phyloP scores from a whole-genome alignment of 441 rosid species.

The Aquilaria agallochum region DNA sequence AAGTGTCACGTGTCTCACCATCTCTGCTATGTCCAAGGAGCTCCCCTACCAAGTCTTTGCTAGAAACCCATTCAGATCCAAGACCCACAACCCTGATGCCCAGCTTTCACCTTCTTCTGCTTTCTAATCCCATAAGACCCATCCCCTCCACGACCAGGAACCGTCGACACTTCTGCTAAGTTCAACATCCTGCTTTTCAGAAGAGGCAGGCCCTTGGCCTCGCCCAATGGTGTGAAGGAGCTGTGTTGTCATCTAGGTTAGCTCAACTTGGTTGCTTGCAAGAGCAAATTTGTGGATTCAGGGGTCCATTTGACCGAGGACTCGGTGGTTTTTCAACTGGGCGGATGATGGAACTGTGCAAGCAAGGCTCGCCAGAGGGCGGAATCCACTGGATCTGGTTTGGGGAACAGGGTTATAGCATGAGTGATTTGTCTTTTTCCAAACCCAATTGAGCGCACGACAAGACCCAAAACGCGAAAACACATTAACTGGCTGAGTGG shows the following conservation, averaged over 20 bases:
- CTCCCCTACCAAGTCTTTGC: slow-evolving; percentile 67
- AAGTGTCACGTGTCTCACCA: no score
- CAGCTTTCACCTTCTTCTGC: slow-evolving; percentile 42
- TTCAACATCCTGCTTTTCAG: slow-evolving; percentile 73
- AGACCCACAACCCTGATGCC: slow-evolving; percentile 49
- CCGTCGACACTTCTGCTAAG: slow-evolving; percentile 37
- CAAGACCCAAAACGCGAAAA: no score
- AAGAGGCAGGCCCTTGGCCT: slow-evolving; percentile 73
- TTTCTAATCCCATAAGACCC: slow-evolving; percentile 50
- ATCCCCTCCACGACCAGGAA: slow-evolving; percentile 32
- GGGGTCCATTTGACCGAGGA: slow-evolving; percentile 51
- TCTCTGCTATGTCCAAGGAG: slow-evolving; percentile 47
- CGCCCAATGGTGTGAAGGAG: slow-evolving; percentile 34
- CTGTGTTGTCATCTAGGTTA: slow-evolving; percentile 70
- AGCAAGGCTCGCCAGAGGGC: no score
- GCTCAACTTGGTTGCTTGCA: slow-evolving; percentile 59
- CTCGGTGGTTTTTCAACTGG: slow-evolving; percentile 39
- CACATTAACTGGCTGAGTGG: no score
- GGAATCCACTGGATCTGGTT: no score
- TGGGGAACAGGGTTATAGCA: no score
- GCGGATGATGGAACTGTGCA: no score
- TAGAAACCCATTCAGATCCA: slow-evolving; percentile 53
- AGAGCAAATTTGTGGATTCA: slow-evolving; percentile 27
- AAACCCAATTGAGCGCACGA: no score
- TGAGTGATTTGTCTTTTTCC: no score